A percentile compares a stretch with the other conserved stretches of the same genome.
Evolutionary conservation across 345 rosid species (phyloP).

Genomic region (Angophora floribunda): DNA sequence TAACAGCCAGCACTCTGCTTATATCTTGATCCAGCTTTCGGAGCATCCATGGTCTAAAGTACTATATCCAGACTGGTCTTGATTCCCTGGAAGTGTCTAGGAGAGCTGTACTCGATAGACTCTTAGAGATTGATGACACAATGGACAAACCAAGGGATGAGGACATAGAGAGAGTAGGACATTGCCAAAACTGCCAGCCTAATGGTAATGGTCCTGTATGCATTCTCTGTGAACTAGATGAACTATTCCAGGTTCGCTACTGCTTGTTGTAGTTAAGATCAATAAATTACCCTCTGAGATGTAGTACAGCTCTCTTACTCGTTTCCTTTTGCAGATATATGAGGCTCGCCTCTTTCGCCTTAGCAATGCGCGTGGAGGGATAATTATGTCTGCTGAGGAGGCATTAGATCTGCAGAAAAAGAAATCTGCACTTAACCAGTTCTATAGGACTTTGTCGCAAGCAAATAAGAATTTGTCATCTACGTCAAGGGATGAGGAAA

Average conservation of each 20-base stretch:
- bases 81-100: conserved; percentile 69
- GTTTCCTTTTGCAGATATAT: conserved; percentile 45
- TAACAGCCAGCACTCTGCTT: background rate
- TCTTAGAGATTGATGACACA: conserved; percentile 67
- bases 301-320: background rate
- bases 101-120: conserved; percentile 44
- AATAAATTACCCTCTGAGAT: background rate
- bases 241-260: conserved; percentile 56
- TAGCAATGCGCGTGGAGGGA: conserved; percentile 55
- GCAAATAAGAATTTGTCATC: conserved; percentile 31
- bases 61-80: conserved; percentile 77
- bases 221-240: conserved; percentile 80
- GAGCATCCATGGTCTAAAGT: conserved; percentile 61
- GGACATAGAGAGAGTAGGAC: conserved; percentile 69
- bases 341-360: conserved; percentile 89
- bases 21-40: conserved; percentile 45
- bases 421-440: conserved; percentile 71
- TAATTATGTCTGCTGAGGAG: conserved; percentile 75
- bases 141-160: conserved; percentile 71
- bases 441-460: conserved; percentile 59
- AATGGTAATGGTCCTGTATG: conserved; percentile 74
- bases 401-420: conserved; percentile 62
- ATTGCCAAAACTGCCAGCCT: conserved; percentile 57
- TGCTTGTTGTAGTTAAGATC: background rate
- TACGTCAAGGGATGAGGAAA: conserved; percentile 23